phyloP scores from a whole-genome alignment of 2,329 filamentous ascomycete species.

The Aciculosporium take region DNA sequence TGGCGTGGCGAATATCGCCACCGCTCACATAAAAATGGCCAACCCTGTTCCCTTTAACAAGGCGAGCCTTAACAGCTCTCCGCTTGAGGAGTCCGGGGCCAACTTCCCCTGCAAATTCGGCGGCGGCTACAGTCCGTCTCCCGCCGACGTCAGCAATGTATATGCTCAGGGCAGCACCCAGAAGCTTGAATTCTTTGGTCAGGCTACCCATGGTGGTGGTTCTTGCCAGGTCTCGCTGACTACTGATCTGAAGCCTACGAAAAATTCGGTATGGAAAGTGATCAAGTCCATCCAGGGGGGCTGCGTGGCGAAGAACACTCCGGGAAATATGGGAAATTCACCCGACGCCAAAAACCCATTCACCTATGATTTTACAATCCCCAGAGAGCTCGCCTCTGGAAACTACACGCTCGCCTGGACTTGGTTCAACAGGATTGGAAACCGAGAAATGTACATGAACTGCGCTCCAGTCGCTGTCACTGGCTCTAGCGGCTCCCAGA shows the following conservation, averaged over 20 bases:
- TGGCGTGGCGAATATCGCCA: constrained; percentile 45
- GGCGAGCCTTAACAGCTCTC: constrained; percentile 38
- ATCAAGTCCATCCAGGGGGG: constrained; percentile 80
- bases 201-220: constrained; percentile 75
- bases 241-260: constrained; percentile 55
- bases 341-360: constrained; percentile 29
- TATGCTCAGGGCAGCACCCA: constrained; percentile 33
- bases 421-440: constrained; percentile 87
- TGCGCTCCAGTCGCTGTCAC: constrained; percentile 63
- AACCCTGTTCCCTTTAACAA: constrained; percentile 49
- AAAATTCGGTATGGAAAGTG: constrained; percentile 64
- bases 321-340: constrained; percentile 42
- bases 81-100: constrained; percentile 42
- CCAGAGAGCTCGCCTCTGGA: constrained; percentile 55
- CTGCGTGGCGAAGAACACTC: constrained; percentile 50
- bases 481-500: constrained; percentile 31
- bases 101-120: constrained; percentile 76
- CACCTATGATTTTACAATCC: constrained; percentile 57
- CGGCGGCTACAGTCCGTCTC: constrained; percentile 24
- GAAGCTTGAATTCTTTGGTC: constrained; percentile 50
- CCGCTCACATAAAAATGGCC: constrained; percentile 65
- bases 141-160: constrained; percentile 35
- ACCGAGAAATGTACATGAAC: constrained; percentile 97
- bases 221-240: constrained; percentile 85
- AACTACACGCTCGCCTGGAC: constrained; percentile 79